phyloP scores from a whole-genome alignment of 116 monocot species.

The Iris pallida region DNA sequence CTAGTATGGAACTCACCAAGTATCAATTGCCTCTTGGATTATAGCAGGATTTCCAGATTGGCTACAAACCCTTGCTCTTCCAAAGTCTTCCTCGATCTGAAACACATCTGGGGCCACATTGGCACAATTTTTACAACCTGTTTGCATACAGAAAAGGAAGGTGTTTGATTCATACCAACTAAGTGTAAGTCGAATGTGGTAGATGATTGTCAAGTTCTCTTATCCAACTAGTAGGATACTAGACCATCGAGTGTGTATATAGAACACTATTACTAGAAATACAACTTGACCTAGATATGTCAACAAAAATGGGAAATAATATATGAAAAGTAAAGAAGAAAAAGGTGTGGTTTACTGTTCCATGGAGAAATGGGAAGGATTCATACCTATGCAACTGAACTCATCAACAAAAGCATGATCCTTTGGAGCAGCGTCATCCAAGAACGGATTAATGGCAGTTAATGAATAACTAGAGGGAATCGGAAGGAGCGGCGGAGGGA shows the following conservation, averaged over 20 bases:
- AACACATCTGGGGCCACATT: conserved; percentile 61
- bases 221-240: neutral
- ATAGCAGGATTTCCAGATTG: conserved; percentile 56
- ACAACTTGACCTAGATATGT: neutral
- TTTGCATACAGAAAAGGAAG: conserved; percentile 4
- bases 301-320: too few species aligned
- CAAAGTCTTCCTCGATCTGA: conserved; percentile 77
- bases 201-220: neutral
- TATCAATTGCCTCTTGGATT: conserved; percentile 71
- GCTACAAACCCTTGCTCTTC: conserved; percentile 67
- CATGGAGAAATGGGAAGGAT: neutral
- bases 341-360: too few species aligned
- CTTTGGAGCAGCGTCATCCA: conserved; percentile 53
- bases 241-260: neutral
- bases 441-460: conserved; percentile 77
- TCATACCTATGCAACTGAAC: conserved; percentile 87
- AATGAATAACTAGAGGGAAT: conserved; percentile 62
- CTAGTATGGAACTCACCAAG: conserved; percentile 38
- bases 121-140: conserved; percentile 96
- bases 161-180: neutral
- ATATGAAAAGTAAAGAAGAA: too few species aligned
- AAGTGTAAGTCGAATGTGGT: conserved; percentile 6
- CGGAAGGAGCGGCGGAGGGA: too few species aligned
- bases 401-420: conserved; percentile 91
- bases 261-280: neutral